Evolutionary conservation across 2,329 filamentous ascomycete species (phyloP).

Genomic region (Clarireedia hainanense): DNA sequence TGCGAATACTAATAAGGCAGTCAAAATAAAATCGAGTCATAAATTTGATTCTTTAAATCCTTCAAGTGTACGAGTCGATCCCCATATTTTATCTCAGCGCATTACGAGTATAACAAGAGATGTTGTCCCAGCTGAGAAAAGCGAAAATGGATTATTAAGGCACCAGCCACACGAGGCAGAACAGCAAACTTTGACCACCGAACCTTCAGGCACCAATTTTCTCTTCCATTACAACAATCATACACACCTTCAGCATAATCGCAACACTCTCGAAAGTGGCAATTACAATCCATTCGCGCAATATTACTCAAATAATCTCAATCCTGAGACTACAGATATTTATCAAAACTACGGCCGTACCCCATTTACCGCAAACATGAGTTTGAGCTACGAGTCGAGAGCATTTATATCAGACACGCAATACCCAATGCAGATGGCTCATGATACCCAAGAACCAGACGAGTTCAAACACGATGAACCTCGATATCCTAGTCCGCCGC

Average conservation of each 20-base stretch:
- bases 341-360: background rate
- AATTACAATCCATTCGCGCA: background rate
- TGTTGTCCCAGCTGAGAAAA: background rate
- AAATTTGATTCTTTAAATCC: background rate
- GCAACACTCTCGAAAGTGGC: slow-evolving; percentile 3
- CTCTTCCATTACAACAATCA: background rate
- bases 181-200: background rate
- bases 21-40: slow-evolving; percentile 1
- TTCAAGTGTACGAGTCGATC: background rate
- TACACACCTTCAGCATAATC: slow-evolving; percentile 2
- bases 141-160: background rate
- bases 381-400: slow-evolving; percentile 24
- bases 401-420: slow-evolving; percentile 18
- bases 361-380: slow-evolving; percentile 15
- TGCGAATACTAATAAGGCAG: background rate
- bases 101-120: slow-evolving; percentile 1
- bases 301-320: background rate
- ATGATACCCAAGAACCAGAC: slow-evolving; percentile 25
- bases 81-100: background rate
- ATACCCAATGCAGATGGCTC: slow-evolving; percentile 25
- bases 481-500: slow-evolving; percentile 27
- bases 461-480: slow-evolving; percentile 21
- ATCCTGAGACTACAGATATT: background rate
- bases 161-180: background rate
- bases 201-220: background rate